Evolutionary conservation across 352 stramenopile genomes (phyloP).

Genomic region (Pythium dissotocum): DNA sequence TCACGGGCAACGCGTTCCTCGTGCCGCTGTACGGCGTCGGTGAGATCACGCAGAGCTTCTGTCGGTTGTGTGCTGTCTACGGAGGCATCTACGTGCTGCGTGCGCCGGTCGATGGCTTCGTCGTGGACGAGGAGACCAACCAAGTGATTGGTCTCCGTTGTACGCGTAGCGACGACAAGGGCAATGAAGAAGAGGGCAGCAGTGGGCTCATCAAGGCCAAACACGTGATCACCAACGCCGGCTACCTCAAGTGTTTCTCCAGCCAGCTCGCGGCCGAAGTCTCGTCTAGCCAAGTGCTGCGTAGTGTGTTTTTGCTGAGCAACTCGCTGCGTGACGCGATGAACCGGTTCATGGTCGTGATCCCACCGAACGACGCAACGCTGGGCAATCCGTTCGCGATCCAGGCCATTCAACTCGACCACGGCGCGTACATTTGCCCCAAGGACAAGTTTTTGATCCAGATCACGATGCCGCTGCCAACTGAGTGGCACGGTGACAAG

Average conservation of each 20-base stretch:
- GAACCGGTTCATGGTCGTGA: conserved; percentile 62
- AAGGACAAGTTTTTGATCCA: conserved; percentile 63
- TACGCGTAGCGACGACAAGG: conserved; percentile 13
- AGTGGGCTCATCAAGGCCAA: conserved; percentile 38
- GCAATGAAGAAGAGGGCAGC: conserved; percentile 28
- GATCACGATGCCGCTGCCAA: conserved; percentile 53
- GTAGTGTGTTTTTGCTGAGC: conserved; percentile 58
- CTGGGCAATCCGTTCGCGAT: conserved; percentile 65
- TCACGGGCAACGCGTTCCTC: conserved; percentile 85
- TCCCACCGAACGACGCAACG: conserved; percentile 56
- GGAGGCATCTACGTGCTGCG: conserved; percentile 85
- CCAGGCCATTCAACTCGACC: conserved; percentile 75
- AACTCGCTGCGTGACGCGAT: conserved; percentile 40
- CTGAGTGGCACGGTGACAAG: conserved; percentile 40
- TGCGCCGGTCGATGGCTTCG: conserved; percentile 57
- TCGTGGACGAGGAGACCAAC: conserved; percentile 40
- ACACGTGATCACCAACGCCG: conserved; percentile 64
- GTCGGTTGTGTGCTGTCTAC: conserved; percentile 84
- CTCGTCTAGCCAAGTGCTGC: conserved; percentile 45
- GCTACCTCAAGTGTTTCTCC: conserved; percentile 31
- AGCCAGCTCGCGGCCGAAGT: conserved; percentile 3
- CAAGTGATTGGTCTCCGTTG: conserved; percentile 42
- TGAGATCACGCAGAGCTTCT: conserved; percentile 89
- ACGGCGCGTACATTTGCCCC: conserved; percentile 61
- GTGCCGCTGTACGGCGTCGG: conserved; percentile 82